phyloP scores from a whole-genome alignment of 257 asterid species.

The Thymus quinquecostatus region DNA sequence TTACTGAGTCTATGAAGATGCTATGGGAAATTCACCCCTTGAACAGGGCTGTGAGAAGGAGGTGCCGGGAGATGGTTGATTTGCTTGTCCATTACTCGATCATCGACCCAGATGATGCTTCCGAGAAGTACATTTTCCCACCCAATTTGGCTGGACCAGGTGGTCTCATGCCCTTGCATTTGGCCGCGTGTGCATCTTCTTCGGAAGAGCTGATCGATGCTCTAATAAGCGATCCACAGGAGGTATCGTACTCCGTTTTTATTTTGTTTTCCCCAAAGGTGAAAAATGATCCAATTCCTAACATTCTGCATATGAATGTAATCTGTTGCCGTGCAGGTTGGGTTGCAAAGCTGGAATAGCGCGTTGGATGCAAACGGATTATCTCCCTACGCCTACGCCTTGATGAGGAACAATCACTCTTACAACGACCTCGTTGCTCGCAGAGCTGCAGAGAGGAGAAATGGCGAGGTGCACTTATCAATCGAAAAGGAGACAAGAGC shows the following conservation, averaged over 20 bases:
- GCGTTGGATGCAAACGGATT: conserved; percentile 75
- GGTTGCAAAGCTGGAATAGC: conserved; percentile 72
- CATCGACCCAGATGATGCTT: conserved; percentile 38
- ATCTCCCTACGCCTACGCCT: conserved; percentile 76
- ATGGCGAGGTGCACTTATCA: conserved; percentile 52
- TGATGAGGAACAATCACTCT: conserved; percentile 68
- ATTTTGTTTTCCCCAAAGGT: background rate
- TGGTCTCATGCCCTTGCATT: conserved; percentile 82
- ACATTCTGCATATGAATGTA: background rate
- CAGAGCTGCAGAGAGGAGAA: conserved; percentile 51
- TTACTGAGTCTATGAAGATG: conserved; percentile 57
- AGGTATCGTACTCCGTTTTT: conserved; percentile 44
- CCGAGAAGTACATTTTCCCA: conserved; percentile 53
- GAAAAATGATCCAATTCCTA: conserved; percentile 27
- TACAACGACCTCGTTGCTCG: conserved; percentile 68
- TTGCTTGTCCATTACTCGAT: conserved; percentile 53
- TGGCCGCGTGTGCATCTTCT: conserved; percentile 67
- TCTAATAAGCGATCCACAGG: conserved; percentile 71
- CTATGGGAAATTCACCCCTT: conserved; percentile 70
- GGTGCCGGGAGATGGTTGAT: conserved; percentile 63
- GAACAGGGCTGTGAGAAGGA: conserved; percentile 82
- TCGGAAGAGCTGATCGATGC: conserved; percentile 69
- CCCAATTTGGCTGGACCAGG: conserved; percentile 82
- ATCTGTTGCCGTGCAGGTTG: conserved; percentile 48
- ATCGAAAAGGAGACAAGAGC: conserved; percentile 45